phyloP scores from a whole-genome alignment of 306 rosid genomes.

The Cucumis cinereus region DNA sequence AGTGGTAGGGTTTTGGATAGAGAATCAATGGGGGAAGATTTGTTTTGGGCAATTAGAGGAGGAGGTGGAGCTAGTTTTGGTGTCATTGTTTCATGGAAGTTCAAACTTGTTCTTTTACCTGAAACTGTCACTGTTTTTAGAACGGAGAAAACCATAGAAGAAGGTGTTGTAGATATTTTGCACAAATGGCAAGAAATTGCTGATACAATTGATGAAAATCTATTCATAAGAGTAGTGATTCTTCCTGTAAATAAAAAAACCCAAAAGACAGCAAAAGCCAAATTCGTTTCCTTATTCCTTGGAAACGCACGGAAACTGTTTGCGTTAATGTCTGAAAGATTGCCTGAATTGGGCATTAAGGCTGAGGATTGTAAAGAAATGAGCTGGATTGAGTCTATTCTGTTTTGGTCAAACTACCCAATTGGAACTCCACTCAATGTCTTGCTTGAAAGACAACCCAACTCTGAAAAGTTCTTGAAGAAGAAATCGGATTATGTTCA shows the following conservation, averaged over 20 bases:
- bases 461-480: conserved; percentile 39
- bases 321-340: conserved; percentile 23
- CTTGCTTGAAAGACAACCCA: conserved; percentile 37
- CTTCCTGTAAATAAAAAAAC: conserved; percentile 31
- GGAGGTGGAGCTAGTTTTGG: conserved; percentile 85
- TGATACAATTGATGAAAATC: conserved; percentile 23
- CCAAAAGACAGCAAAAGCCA: conserved; percentile 31
- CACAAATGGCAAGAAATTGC: conserved; percentile 52
- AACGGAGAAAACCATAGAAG: conserved; percentile 48
- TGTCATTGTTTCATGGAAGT: conserved; percentile 52
- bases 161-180: conserved; percentile 44
- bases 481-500: conserved; percentile 64
- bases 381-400: conserved; percentile 48
- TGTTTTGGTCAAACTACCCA: conserved; percentile 49
- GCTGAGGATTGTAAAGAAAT: conserved; percentile 36
- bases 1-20: conserved; percentile 39
- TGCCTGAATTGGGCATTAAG: conserved; percentile 42
- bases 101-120: conserved; percentile 41
- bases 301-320: conserved; percentile 31
- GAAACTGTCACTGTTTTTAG: conserved; percentile 47
- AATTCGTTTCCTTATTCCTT: conserved; percentile 48
- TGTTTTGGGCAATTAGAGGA: conserved; percentile 80
- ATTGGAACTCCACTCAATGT: conserved; percentile 30
- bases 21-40: conserved; percentile 63
- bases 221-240: conserved; percentile 51